These are phyloP conservation scores for Phytophthora pinifolia DNA, from an alignment of 352 stramenopile genomes.

Conservation along the genomic window DNA sequence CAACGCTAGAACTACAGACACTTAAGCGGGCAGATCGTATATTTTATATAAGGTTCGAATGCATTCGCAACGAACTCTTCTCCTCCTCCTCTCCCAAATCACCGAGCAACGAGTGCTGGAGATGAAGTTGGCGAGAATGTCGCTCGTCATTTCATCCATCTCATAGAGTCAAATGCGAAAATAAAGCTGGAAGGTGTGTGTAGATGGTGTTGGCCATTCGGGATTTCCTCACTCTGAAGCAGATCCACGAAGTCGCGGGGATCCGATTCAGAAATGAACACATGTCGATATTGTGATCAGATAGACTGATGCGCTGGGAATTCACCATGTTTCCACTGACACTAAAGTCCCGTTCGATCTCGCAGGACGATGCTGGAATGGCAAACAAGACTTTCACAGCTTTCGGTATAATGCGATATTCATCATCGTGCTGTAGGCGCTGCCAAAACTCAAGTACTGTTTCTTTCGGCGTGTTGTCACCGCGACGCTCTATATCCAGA, in stretches of 20 bases:
- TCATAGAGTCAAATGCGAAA: no score
- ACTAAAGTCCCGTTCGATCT: conserved; percentile 23
- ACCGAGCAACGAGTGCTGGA: no score
- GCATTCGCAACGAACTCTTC: no score
- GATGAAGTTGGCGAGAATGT: no score
- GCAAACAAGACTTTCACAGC: conserved; percentile 7
- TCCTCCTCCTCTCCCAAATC: no score
- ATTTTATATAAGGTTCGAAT: no score
- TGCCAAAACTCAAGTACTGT: conserved; percentile 17
- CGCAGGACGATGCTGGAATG: conserved; percentile 7
- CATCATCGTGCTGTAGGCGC: background rate
- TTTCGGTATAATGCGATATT: conserved; percentile 20
- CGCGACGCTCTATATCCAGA: conserved; percentile 2
- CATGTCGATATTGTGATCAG: conserved; percentile 19
- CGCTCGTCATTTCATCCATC: no score
- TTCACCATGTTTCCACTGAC: conserved; percentile 11
- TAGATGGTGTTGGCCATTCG: conserved; percentile 6
- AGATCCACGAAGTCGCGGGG: conserved; percentile 15
- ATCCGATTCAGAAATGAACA: conserved; percentile 16
- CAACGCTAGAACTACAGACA: no score
- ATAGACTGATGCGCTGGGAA: conserved; percentile 7
- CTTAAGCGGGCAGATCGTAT: no score
- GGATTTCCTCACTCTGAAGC: conserved; percentile 21
- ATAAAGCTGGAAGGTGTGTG: conserved; percentile 4
- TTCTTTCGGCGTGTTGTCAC: conserved; percentile 2